Percentiles rank a stretch among this genome's conserved stretches.
These are phyloP conservation scores for Chlamydomonas schloesseri DNA, from an alignment of 139 green algal species.

Conservation along the genomic window DNA sequence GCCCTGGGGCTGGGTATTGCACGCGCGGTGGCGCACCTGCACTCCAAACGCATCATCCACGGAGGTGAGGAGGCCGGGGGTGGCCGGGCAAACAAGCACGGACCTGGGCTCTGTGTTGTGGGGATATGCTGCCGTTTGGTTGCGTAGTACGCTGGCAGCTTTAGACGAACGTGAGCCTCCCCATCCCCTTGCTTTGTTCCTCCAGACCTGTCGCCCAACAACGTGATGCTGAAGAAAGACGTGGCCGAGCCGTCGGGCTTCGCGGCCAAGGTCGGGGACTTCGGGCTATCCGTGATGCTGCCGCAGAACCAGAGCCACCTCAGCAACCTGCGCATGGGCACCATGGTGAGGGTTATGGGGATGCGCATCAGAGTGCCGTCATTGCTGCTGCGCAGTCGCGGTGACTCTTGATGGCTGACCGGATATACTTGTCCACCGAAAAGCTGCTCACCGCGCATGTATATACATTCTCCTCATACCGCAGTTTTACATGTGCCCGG, in stretches of 20 bases:
- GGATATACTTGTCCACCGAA: too few relatives aligned
- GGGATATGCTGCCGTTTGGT: too few relatives aligned
- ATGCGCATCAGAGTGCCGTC: too few relatives aligned
- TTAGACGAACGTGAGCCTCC: too few relatives aligned
- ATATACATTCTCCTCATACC: too few relatives aligned
- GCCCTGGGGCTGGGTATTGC: constrained; percentile 34
- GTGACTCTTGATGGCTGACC: too few relatives aligned
- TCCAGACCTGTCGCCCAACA: constrained; percentile 38
- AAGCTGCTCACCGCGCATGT: too few relatives aligned
- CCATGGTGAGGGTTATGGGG: too few relatives aligned
- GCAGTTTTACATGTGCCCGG: constrained; percentile 43
- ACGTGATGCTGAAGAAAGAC: constrained; percentile 51
- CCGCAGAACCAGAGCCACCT: constrained; percentile 28
- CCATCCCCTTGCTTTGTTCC: not conserved
- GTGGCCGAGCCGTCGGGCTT: not conserved
- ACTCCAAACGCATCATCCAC: constrained; percentile 66
- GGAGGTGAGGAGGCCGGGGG: constrained; percentile 33
- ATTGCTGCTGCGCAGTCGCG: too few relatives aligned
- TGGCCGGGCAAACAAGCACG: too few relatives aligned
- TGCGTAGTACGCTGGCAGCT: too few relatives aligned
- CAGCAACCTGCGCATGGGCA: constrained; percentile 43
- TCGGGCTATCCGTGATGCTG: constrained; percentile 38
- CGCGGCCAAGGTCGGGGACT: constrained; percentile 36
- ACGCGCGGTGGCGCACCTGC: constrained; percentile 63
- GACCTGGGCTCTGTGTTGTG: too few relatives aligned